phyloP scores from a whole-genome alignment of 2,329 filamentous ascomycete genomes.

The Sporothrix curviconia region DNA sequence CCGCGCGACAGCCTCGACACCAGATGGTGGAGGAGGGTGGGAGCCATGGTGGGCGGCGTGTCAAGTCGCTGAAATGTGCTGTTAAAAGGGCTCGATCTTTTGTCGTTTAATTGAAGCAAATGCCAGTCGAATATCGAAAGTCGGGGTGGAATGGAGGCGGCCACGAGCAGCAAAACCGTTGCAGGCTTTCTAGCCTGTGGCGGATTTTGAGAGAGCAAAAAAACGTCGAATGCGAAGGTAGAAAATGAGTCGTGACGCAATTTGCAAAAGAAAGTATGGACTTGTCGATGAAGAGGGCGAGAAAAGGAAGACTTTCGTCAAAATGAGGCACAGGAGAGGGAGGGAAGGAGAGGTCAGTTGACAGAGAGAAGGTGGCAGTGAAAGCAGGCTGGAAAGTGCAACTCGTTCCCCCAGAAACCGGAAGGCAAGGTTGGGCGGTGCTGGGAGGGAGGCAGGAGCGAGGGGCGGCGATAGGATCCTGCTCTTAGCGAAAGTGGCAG shows the following conservation, averaged over 20 bases:
- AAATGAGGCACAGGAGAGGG: neutral
- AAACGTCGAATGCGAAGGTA: neutral
- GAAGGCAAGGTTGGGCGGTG: slow-evolving; percentile 6
- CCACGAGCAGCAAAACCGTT: neutral
- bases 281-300: slow-evolving; percentile 1
- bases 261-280: neutral
- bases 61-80: slow-evolving; percentile 1
- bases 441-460: slow-evolving; percentile 1
- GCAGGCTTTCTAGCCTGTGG: neutral
- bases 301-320: neutral
- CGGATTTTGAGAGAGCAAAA: neutral
- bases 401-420: slow-evolving; percentile 6
- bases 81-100: too few relatives aligned
- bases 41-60: slow-evolving; percentile 30
- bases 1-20: slow-evolving; percentile 14
- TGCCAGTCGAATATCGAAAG: neutral
- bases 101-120: neutral
- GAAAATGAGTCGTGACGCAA: neutral
- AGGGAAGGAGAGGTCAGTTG: neutral
- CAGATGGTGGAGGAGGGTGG: slow-evolving; percentile 29
- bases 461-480: neutral
- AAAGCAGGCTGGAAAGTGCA: too few relatives aligned
- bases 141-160: neutral
- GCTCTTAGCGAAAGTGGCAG: neutral
- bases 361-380: too few relatives aligned